A percentile compares a stretch with the other conserved stretches of the same genome.
Conservation (phyloP, 495 filamentous ascomycete genomes). For the Astrocystis sublimbata region DNA sequence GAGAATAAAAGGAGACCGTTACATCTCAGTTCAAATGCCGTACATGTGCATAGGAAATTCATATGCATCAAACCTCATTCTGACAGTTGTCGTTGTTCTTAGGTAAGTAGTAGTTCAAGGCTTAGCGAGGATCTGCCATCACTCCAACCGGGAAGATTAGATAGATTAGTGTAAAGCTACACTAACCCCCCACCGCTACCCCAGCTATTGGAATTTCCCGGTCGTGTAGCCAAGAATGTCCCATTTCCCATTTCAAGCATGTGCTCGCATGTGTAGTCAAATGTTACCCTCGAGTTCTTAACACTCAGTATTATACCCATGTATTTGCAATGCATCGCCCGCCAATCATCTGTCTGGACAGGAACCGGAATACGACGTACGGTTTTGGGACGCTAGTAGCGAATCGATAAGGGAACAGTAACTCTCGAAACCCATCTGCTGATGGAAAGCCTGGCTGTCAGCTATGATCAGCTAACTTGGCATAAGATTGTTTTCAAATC, state of each 20-base stretch:
- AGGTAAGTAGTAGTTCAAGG: too few relatives aligned
- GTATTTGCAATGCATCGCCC: background rate
- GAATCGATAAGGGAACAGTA: background rate
- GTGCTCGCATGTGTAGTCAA: background rate
- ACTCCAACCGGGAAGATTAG: too few relatives aligned
- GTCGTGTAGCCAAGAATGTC: background rate
- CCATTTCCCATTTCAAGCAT: background rate
- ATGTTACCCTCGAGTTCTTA: background rate
- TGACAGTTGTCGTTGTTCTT: too few relatives aligned
- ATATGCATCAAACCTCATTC: too few relatives aligned
- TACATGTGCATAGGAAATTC: too few relatives aligned
- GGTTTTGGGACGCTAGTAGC: background rate
- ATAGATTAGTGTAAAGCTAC: too few relatives aligned
- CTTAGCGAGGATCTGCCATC: too few relatives aligned
- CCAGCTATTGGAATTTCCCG: background rate
- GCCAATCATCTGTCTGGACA: background rate
- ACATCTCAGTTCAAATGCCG: too few relatives aligned
- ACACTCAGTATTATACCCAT: background rate
- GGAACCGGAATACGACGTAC: background rate
- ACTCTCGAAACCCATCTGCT: background rate
- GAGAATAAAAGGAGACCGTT: too few relatives aligned
- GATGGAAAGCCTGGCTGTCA: background rate
- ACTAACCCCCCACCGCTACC: too few relatives aligned
- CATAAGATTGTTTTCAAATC: slow-evolving; percentile 3
- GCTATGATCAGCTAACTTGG: background rate